Evolutionary conservation across 768 basidiomycete species (phyloP).

Genomic region (Russula earlei): DNA sequence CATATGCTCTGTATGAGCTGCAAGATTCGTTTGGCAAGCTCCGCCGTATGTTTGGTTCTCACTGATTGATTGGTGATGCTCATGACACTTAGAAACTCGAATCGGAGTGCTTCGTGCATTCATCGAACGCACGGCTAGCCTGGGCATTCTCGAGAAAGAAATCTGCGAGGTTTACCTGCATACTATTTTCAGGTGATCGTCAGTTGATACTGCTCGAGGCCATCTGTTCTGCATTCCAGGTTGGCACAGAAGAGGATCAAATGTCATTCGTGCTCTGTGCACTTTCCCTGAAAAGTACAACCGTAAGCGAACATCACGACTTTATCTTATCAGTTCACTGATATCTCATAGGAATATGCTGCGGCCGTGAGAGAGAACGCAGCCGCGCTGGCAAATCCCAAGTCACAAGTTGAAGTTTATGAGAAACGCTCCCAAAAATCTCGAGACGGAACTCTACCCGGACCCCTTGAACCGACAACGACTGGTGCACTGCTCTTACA

Average conservation of each 20-base stretch:
- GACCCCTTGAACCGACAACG: conserved; percentile 53
- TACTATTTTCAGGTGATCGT: not conserved
- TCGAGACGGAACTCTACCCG: conserved; percentile 15
- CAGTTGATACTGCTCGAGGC: conserved; percentile 21
- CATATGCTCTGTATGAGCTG: conserved; percentile 50
- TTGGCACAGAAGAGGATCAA: conserved; percentile 12
- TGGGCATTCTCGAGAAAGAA: conserved; percentile 9
- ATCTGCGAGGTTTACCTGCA: conserved; percentile 16
- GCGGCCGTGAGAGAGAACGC: conserved; percentile 12
- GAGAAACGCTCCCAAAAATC: conserved; percentile 17
- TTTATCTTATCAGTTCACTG: not conserved
- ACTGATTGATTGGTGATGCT: not conserved
- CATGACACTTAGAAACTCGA: conserved; percentile 48
- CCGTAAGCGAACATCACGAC: not conserved
- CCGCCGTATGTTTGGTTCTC: conserved; percentile 48
- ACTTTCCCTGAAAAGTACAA: conserved; percentile 7
- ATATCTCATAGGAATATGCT: conserved; percentile 21
- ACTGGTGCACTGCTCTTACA: conserved; percentile 86
- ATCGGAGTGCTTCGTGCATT: conserved; percentile 71
- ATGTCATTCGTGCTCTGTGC: conserved; percentile 14
- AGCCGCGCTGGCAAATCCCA: not conserved
- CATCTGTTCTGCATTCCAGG: conserved; percentile 13
- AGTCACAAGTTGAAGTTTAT: conserved; percentile 16
- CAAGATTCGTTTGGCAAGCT: conserved; percentile 47
- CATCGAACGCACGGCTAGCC: conserved; percentile 50